These are phyloP conservation scores for Xylaria nigripes DNA, from an alignment of 495 filamentous ascomycete genomes.

Conservation along the genomic window DNA sequence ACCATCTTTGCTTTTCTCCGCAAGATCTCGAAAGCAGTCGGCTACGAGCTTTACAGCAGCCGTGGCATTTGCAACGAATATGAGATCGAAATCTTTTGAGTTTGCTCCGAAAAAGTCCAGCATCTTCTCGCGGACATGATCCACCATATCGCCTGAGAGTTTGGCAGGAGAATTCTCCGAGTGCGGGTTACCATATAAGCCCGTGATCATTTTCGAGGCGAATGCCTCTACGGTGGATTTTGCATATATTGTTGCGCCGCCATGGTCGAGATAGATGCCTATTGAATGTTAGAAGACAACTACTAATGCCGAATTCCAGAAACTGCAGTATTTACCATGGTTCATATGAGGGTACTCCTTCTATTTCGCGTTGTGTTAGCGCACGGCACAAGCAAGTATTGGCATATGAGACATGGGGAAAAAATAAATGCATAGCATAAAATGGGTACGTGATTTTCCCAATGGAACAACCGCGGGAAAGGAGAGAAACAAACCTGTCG, in stretches of 20 bases:
- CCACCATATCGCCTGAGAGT: conserved; percentile 52
- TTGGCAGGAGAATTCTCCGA: conserved; percentile 59
- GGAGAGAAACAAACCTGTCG: conserved; percentile 13
- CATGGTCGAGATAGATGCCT: conserved; percentile 67
- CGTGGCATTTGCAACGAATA: conserved; percentile 64
- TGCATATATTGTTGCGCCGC: conserved; percentile 64
- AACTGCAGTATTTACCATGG: conserved; percentile 21
- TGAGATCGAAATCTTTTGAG: conserved; percentile 56
- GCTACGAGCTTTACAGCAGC: conserved; percentile 63
- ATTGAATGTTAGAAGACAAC: not conserved
- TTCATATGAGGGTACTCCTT: conserved; percentile 44
- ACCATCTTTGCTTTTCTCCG: conserved; percentile 31
- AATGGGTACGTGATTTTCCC: not conserved
- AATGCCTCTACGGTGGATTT: conserved; percentile 54
- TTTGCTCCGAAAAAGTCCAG: conserved; percentile 56
- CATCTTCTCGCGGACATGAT: conserved; percentile 48
- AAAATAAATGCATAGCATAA: not conserved
- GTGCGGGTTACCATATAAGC: conserved; percentile 70
- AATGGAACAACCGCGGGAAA: not conserved
- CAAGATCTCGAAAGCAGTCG: conserved; percentile 53
- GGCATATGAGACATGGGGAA: not conserved
- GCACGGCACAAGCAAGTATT: not conserved
- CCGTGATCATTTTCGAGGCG: conserved; percentile 45
- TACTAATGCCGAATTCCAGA: not conserved
- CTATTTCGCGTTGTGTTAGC: conserved; percentile 10